Conservation (phyloP, 768 basidiomycete species). For the Boletus sensibilis region DNA sequence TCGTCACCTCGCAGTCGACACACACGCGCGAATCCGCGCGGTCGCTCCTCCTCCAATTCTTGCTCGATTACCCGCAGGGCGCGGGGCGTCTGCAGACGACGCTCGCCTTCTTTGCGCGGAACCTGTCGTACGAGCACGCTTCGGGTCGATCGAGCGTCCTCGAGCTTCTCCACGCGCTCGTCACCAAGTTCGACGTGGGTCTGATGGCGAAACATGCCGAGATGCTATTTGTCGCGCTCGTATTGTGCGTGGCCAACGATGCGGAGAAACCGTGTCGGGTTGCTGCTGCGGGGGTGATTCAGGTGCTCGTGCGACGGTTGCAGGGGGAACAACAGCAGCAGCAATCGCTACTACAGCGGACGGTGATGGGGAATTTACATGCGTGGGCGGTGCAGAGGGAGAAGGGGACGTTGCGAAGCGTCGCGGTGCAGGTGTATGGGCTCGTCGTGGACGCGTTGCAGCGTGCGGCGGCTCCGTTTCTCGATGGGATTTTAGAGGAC, state of each 20-base stretch:
- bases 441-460: slow-evolving; percentile 72
- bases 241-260: slow-evolving; percentile 94
- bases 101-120: slow-evolving; percentile 90
- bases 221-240: slow-evolving; percentile 85
- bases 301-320: slow-evolving; percentile 68
- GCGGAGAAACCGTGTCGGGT: slow-evolving; percentile 86
- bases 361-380: slow-evolving; percentile 69
- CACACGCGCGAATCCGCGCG: slow-evolving; percentile 92
- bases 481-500: slow-evolving; percentile 55
- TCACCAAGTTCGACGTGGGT: slow-evolving; percentile 77
- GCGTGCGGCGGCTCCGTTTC: slow-evolving; percentile 42
- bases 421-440: slow-evolving; percentile 82
- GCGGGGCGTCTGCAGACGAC: slow-evolving; percentile 84
- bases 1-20: slow-evolving; percentile 90
- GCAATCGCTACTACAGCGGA: slow-evolving; percentile 47
- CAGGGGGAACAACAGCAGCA: slow-evolving; percentile 53
- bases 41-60: slow-evolving; percentile 85
- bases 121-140: slow-evolving; percentile 87
- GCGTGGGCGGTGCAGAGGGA: slow-evolving; percentile 70
- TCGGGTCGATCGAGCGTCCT: slow-evolving; percentile 92
- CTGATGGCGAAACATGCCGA: slow-evolving; percentile 81
- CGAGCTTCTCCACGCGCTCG: slow-evolving; percentile 82
- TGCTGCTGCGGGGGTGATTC: slow-evolving; percentile 83
- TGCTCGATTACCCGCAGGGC: slow-evolving; percentile 96
- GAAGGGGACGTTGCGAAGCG: slow-evolving; percentile 61